phyloP scores from a whole-genome alignment of 148 eudicot genomes.

The Chenopodium formosanum region DNA sequence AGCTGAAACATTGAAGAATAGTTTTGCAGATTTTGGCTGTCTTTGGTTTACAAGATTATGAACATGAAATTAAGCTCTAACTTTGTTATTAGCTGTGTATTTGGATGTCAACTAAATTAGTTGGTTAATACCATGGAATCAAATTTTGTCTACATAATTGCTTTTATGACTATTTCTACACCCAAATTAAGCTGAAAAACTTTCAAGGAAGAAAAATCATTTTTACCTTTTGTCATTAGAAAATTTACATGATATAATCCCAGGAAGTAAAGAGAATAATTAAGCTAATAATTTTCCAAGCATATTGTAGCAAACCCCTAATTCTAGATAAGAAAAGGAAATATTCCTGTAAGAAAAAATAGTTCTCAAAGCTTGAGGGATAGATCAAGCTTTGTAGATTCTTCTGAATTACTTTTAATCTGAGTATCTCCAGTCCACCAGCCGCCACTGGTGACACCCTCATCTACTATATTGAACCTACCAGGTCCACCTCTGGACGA shows the following conservation, averaged over 20 bases:
- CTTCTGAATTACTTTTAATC: constrained; percentile 39
- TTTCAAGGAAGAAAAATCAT: constrained; percentile 14
- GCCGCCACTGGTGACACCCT: constrained; percentile 25
- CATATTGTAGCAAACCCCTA: constrained; percentile 36
- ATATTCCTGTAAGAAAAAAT: not conserved
- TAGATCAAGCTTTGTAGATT: constrained; percentile 53
- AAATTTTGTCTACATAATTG: too few relatives aligned
- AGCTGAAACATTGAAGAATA: too few relatives aligned
- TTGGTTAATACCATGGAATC: too few relatives aligned
- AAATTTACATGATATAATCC: constrained; percentile 39
- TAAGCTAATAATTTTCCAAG: constrained; percentile 31
- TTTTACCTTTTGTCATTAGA: constrained; percentile 27
- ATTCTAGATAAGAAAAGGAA: constrained; percentile 18
- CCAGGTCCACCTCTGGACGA: constrained; percentile 39
- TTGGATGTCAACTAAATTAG: too few relatives aligned
- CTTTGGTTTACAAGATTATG: not conserved
- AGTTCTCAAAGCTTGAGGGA: constrained; percentile 60
- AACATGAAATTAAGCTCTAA: not conserved
- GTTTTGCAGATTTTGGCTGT: not conserved
- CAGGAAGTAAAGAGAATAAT: constrained; percentile 21
- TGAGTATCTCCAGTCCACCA: constrained; percentile 45
- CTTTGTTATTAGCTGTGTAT: not conserved
- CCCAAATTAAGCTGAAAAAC: not conserved
- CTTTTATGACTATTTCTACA: too few relatives aligned
- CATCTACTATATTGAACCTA: constrained; percentile 33